Percentiles rank a stretch among this genome's conserved stretches.
These are phyloP conservation scores for Delitschia confertaspora DNA, from an alignment of 495 filamentous ascomycete species.

Conservation along the genomic window DNA sequence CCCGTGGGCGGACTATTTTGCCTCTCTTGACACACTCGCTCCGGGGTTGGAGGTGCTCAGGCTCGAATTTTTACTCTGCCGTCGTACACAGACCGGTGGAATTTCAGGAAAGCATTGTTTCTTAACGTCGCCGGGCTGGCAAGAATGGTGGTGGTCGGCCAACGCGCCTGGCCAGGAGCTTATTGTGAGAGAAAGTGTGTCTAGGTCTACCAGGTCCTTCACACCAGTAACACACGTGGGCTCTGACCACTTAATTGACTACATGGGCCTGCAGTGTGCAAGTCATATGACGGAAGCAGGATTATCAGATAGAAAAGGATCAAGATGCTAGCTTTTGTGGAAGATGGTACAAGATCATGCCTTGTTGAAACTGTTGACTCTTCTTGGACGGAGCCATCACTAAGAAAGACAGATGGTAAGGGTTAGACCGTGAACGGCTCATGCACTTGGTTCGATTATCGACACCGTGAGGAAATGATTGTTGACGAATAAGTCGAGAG, in stretches of 20 bases:
- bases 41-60: slow-evolving; percentile 15
- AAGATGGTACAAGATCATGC: slow-evolving; percentile 12
- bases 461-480: slow-evolving; percentile 4
- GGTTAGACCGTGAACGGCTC: slow-evolving; percentile 15
- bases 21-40: slow-evolving; percentile 5
- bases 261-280: slow-evolving; percentile 13
- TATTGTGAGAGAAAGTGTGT: too few species aligned
- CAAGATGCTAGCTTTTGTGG: slow-evolving; percentile 9
- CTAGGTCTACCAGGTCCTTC: too few species aligned
- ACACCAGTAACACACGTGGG: too few species aligned
- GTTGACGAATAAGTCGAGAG: background rate
- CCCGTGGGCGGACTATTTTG: slow-evolving; percentile 15
- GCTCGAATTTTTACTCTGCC: slow-evolving; percentile 18
- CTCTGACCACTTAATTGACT: slow-evolving; percentile 14
- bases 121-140: slow-evolving; percentile 11
- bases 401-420: slow-evolving; percentile 1
- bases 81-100: slow-evolving; percentile 20
- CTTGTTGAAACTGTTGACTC: slow-evolving; percentile 6
- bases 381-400: background rate
- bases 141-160: slow-evolving; percentile 17
- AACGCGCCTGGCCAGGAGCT: too few species aligned
- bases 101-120: slow-evolving; percentile 13
- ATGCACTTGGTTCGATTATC: slow-evolving; percentile 20
- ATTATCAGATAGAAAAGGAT: slow-evolving; percentile 17
- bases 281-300: slow-evolving; percentile 3